These are phyloP conservation scores for Ogataea hybrid DNA, from an alignment of 1,139 yeast species.

Conservation along the genomic window DNA sequence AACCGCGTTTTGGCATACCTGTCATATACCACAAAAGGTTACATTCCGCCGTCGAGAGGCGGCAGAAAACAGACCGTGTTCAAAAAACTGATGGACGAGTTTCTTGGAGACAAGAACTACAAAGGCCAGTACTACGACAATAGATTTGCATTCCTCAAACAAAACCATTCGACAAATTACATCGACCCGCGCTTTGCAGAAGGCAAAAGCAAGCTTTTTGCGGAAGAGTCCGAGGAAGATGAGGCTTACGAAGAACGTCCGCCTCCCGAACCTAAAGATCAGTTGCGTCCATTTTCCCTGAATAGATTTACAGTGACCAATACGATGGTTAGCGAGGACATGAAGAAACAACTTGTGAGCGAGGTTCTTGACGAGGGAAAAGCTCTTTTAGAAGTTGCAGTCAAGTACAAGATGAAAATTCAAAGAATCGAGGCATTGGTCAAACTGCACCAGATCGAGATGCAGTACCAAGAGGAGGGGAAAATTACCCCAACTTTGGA, in stretches of 20 bases:
- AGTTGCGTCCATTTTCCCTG: constrained; percentile 74
- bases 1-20: constrained; percentile 50
- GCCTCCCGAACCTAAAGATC: constrained; percentile 15
- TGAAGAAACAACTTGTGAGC: constrained; percentile 57
- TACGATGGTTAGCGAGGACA: constrained; percentile 51
- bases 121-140: constrained; percentile 81
- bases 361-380: constrained; percentile 53
- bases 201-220: constrained; percentile 31
- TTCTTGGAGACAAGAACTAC: constrained; percentile 80
- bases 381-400: constrained; percentile 73
- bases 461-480: constrained; percentile 55
- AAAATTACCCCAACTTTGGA: constrained; percentile 49
- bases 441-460: constrained; percentile 63
- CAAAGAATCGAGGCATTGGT: constrained; percentile 86
- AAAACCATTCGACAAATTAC: constrained; percentile 72
- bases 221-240: constrained; percentile 6
- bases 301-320: constrained; percentile 73
- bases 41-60: constrained; percentile 39
- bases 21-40: constrained; percentile 40
- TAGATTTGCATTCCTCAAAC: constrained; percentile 73
- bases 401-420: constrained; percentile 74
- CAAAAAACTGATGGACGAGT: constrained; percentile 44
- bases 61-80: constrained; percentile 40
- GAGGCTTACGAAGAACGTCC: constrained; percentile 15
- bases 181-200: constrained; percentile 57